Evolutionary conservation across 2,329 filamentous ascomycete genomes (phyloP).

Genomic region (Ophiostoma populinum): DNA sequence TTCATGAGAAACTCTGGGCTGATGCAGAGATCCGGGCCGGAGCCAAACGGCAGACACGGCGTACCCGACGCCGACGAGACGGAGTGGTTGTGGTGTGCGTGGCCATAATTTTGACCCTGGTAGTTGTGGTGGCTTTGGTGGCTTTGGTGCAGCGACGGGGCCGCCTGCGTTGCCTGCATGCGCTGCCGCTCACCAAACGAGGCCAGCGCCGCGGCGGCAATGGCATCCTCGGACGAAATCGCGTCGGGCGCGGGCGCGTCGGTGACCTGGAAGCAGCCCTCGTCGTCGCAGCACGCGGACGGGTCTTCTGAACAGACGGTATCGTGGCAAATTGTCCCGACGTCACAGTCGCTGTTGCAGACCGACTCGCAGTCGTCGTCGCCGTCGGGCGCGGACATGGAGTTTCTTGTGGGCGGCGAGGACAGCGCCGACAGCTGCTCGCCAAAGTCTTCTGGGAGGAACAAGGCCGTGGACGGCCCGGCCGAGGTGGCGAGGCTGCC

Average conservation of each 20-base stretch:
- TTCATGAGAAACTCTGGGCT: slow-evolving; percentile 12
- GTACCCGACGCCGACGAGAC: background rate
- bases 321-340: slow-evolving; percentile 11
- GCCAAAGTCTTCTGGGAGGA: slow-evolving; percentile 5
- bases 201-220: slow-evolving; percentile 10
- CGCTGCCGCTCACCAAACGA: slow-evolving; percentile 8
- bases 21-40: slow-evolving; percentile 10
- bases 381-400: background rate
- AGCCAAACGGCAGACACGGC: slow-evolving; percentile 3
- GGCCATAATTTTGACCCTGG: background rate
- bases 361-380: slow-evolving; percentile 8
- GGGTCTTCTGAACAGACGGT: slow-evolving; percentile 10
- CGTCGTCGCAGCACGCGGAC: slow-evolving; percentile 12
- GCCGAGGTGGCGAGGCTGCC: background rate
- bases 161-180: slow-evolving; percentile 4
- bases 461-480: slow-evolving; percentile 1
- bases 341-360: slow-evolving; percentile 12
- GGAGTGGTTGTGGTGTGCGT: background rate
- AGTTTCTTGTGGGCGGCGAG: slow-evolving; percentile 4
- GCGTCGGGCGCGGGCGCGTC: background rate
- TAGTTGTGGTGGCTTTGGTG: slow-evolving; percentile 1
- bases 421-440: slow-evolving; percentile 9
- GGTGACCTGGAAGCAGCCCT: slow-evolving; percentile 8
- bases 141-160: slow-evolving; percentile 2
- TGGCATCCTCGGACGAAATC: slow-evolving; percentile 10